Conservation (phyloP, 2,329 filamentous ascomycete species). For the Cordyceps militaris region DNA sequence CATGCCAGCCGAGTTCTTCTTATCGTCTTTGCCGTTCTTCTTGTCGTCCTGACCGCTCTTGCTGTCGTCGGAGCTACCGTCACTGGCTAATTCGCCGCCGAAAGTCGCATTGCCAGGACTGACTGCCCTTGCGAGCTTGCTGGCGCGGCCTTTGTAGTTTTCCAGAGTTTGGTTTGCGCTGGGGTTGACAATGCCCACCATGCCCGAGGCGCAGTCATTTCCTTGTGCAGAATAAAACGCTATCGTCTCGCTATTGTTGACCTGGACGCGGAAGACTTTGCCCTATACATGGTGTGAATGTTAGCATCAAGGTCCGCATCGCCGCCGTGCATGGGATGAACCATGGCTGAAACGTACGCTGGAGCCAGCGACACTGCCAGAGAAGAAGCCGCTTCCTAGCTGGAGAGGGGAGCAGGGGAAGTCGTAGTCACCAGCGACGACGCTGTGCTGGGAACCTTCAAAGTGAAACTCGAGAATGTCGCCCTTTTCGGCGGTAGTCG, state of each 20-base stretch:
- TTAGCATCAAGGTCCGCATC: background rate
- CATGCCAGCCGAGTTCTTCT: constrained; percentile 16
- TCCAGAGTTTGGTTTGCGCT: constrained; percentile 23
- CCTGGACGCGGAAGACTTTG: constrained; percentile 28
- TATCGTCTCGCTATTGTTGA: constrained; percentile 27
- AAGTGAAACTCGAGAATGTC: constrained; percentile 33
- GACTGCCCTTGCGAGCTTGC: constrained; percentile 21
- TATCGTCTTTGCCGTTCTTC: constrained; percentile 7
- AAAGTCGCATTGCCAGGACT: constrained; percentile 21
- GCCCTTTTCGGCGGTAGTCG: constrained; percentile 25
- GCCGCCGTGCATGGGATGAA: no score
- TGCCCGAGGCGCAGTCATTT: constrained; percentile 30
- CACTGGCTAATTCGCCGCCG: constrained; percentile 25
- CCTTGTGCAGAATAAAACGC: constrained; percentile 34
- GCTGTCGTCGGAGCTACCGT: constrained; percentile 16
- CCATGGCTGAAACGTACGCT: constrained; percentile 20
- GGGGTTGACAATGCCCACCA: constrained; percentile 35
- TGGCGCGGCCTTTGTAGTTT: constrained; percentile 26
- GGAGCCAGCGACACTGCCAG: constrained; percentile 26
- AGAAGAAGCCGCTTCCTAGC: constrained; percentile 31
- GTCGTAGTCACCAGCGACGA: constrained; percentile 29
- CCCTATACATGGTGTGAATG: constrained; percentile 17
- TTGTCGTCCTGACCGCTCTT: constrained; percentile 6
- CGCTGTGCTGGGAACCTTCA: constrained; percentile 30
- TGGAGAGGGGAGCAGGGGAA: constrained; percentile 29